Evolutionary conservation across 192 early-diverging fungal species (phyloP).

Genomic region (Backusella liffmaniae): DNA sequence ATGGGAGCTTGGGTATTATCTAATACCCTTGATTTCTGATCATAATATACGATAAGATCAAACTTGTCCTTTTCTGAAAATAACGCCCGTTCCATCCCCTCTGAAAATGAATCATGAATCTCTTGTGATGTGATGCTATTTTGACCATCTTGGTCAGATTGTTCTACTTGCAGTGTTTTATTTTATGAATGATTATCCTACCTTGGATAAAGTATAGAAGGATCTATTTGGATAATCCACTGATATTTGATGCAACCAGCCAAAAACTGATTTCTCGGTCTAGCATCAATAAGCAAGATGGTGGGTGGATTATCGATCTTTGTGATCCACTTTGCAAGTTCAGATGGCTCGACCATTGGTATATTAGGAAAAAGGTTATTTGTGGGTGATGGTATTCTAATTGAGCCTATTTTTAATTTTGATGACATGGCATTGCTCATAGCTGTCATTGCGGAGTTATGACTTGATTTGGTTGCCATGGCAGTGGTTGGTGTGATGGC

Average conservation of each 20-base stretch:
- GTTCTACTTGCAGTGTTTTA: too few species aligned
- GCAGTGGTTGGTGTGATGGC: neutral
- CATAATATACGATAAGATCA: conserved; percentile 74
- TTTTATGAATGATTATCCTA: conserved; percentile 22
- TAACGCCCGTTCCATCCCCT: conserved; percentile 54
- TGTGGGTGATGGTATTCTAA: conserved; percentile 11
- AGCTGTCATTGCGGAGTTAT: neutral
- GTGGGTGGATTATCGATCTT: conserved; percentile 40
- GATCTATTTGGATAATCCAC: conserved; percentile 75
- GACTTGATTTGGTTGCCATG: neutral
- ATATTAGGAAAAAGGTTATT: conserved; percentile 33
- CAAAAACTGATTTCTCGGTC: conserved; percentile 65
- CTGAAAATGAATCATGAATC: conserved; percentile 53
- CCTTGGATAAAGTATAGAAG: conserved; percentile 52
- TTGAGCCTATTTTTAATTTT: neutral
- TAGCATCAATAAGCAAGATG: conserved; percentile 74
- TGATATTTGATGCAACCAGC: conserved; percentile 67
- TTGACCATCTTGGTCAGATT: too few species aligned
- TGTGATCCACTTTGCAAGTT: conserved; percentile 37
- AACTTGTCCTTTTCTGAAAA: conserved; percentile 67
- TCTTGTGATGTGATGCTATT: conserved; percentile 48
- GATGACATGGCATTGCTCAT: neutral
- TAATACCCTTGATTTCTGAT: conserved; percentile 54
- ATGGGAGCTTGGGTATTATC: conserved; percentile 19
- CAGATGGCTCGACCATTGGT: conserved; percentile 37